Evolutionary conservation across 345 rosid genomes (phyloP).

Genomic region (Moricandia arvensis): DNA sequence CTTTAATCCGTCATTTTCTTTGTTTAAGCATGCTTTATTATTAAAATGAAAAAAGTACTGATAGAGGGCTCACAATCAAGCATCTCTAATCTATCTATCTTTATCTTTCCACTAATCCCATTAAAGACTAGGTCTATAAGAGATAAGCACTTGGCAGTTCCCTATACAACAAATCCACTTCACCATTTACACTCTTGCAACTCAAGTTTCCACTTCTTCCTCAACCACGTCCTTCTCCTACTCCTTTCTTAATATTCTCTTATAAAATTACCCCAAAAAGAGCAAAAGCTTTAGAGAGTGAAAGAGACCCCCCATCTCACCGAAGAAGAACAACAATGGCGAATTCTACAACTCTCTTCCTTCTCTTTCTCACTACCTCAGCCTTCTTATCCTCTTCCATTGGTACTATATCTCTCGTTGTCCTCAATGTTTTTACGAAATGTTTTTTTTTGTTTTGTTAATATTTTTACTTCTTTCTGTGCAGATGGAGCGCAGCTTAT

Average conservation of each 20-base stretch:
- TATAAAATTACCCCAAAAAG: background rate
- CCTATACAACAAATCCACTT: constrained; percentile 30
- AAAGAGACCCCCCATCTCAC: background rate
- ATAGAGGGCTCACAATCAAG: constrained; percentile 23
- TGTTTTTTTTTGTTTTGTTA: no score
- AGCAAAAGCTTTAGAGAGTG: constrained; percentile 21
- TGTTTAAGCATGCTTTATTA: background rate
- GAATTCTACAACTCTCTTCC: constrained; percentile 29
- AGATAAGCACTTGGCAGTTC: constrained; percentile 20
- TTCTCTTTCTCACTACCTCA: constrained; percentile 36
- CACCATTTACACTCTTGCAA: constrained; percentile 25
- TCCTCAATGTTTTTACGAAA: no score
- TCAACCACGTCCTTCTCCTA: constrained; percentile 19
- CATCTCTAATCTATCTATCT: background rate
- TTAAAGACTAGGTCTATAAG: constrained; percentile 23
- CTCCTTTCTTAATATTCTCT: constrained; percentile 20
- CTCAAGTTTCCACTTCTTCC: constrained; percentile 34
- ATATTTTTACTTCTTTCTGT: no score
- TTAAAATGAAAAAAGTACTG: no score
- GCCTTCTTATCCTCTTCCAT: constrained; percentile 23
- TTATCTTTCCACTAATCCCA: constrained; percentile 33
- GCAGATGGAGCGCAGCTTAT: constrained; percentile 74
- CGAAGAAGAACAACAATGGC: constrained; percentile 41
- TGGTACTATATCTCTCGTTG: no score
- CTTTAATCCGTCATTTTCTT: constrained; percentile 24